Evolutionary conservation across 2,329 filamentous ascomycete species (phyloP).

Genomic region (Corynespora cassiicola): DNA sequence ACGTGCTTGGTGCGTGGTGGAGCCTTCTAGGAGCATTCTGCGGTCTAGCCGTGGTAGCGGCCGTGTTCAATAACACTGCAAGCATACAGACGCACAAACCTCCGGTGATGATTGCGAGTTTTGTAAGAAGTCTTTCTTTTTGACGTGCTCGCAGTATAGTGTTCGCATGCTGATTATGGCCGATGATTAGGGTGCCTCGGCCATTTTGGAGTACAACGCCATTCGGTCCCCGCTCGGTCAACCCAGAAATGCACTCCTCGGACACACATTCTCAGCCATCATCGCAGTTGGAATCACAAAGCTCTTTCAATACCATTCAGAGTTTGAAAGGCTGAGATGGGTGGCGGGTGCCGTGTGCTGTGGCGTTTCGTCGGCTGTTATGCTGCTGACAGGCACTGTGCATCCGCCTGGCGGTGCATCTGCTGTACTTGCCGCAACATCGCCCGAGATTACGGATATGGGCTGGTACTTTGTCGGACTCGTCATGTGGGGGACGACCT

Average conservation of each 20-base stretch:
- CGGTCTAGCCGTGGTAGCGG: conserved; percentile 51
- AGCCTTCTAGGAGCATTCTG: conserved; percentile 52
- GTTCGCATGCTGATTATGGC: conserved; percentile 6
- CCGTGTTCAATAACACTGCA: conserved; percentile 49
- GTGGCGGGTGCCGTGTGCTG: conserved; percentile 53
- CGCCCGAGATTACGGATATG: conserved; percentile 48
- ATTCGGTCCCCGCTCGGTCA: conserved; percentile 56
- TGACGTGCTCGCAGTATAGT: neutral
- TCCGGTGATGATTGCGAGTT: conserved; percentile 52
- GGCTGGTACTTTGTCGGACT: conserved; percentile 55
- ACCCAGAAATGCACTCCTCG: conserved; percentile 54
- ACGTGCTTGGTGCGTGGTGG: conserved; percentile 50
- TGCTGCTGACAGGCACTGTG: conserved; percentile 56
- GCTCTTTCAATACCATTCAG: conserved; percentile 48
- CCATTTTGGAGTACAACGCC: conserved; percentile 56
- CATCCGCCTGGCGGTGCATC: conserved; percentile 60
- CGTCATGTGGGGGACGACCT: conserved; percentile 47
- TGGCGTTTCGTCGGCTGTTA: conserved; percentile 50
- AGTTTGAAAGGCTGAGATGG: conserved; percentile 51
- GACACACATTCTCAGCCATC: conserved; percentile 53
- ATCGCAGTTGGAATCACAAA: conserved; percentile 54
- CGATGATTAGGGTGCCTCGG: conserved; percentile 51
- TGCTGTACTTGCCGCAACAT: conserved; percentile 53
- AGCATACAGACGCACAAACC: conserved; percentile 47
- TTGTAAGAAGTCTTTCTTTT: conserved; percentile 37